Conservation (phyloP, 257 asterid species). For the Plantago major region DNA sequence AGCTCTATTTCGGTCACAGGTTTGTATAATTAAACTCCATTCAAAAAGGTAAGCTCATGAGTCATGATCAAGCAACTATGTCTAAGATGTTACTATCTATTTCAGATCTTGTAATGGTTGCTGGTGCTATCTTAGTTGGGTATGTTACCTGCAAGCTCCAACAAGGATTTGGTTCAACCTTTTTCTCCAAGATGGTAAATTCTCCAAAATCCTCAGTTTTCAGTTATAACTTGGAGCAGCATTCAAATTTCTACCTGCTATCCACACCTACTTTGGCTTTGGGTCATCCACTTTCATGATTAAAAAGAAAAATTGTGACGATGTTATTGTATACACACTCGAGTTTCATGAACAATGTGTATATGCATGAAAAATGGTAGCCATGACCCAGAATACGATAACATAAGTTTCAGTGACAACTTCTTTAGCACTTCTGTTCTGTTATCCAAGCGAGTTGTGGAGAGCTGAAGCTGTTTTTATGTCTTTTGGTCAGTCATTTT, state of each 20-base stretch:
- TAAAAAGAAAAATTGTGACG: neutral
- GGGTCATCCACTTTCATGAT: neutral
- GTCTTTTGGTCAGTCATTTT: too few relatives aligned
- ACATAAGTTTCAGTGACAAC: too few relatives aligned
- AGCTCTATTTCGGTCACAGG: conserved; percentile 71
- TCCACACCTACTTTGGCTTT: neutral
- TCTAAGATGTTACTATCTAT: conserved; percentile 21
- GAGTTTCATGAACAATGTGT: neutral
- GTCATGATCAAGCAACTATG: conserved; percentile 3
- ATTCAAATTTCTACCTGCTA: neutral
- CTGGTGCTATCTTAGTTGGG: conserved; percentile 78
- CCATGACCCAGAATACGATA: too few relatives aligned
- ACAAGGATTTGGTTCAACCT: conserved; percentile 82
- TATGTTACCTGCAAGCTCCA: conserved; percentile 70
- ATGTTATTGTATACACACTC: neutral
- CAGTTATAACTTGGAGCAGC: too few relatives aligned
- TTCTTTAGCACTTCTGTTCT: too few relatives aligned
- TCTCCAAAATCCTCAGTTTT: too few relatives aligned
- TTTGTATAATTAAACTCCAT: conserved; percentile 18
- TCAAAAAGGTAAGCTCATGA: conserved; percentile 10
- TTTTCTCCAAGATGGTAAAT: conserved; percentile 50
- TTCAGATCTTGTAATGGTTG: conserved; percentile 87
- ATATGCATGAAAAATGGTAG: neutral
- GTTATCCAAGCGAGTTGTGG: too few relatives aligned
- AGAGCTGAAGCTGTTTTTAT: too few relatives aligned